Conservation (phyloP, 352 stramenopile genomes). For the Pythium brachiatum region DNA sequence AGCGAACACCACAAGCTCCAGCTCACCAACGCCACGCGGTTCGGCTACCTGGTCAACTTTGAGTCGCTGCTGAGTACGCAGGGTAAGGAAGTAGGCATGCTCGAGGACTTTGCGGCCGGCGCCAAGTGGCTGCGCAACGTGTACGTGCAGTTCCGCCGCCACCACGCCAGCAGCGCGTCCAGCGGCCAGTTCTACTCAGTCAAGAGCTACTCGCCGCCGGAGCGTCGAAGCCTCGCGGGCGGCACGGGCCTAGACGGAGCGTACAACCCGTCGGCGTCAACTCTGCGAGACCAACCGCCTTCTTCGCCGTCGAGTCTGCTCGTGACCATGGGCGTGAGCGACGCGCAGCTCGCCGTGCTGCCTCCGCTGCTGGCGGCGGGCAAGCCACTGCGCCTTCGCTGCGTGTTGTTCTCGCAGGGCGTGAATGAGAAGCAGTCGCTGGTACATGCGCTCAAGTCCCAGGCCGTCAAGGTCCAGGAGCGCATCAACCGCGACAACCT, state of each 20-base stretch:
- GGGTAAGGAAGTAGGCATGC: conserved; percentile 95
- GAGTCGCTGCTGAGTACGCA: conserved; percentile 88
- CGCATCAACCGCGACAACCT: conserved; percentile 82
- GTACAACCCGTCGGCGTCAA: conserved; percentile 12
- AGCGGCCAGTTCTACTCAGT: conserved; percentile 51
- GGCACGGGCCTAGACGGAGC: conserved; percentile 19
- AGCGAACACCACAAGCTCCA: conserved; percentile 59
- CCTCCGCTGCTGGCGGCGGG: conserved; percentile 43
- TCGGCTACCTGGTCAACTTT: conserved; percentile 79
- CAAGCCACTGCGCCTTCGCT: conserved; percentile 52
- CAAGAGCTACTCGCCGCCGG: conserved; percentile 52
- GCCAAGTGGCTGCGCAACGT: conserved; percentile 80
- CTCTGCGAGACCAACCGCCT: not conserved
- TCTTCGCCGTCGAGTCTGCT: conserved; percentile 31
- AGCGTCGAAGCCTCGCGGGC: conserved; percentile 24
- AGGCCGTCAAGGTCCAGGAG: conserved; percentile 73
- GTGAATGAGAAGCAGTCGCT: conserved; percentile 87
- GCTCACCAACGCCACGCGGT: conserved; percentile 46
- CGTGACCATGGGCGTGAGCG: conserved; percentile 61
- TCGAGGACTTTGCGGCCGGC: conserved; percentile 87
- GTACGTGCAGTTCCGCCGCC: conserved; percentile 65
- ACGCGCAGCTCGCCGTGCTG: conserved; percentile 51
- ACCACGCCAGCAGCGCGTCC: conserved; percentile 30
- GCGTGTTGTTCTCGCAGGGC: conserved; percentile 77
- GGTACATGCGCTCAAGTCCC: conserved; percentile 74